Conservation (phyloP, 2,329 filamentous ascomycete species). For the Aspergillus oerlinghausenensis region DNA sequence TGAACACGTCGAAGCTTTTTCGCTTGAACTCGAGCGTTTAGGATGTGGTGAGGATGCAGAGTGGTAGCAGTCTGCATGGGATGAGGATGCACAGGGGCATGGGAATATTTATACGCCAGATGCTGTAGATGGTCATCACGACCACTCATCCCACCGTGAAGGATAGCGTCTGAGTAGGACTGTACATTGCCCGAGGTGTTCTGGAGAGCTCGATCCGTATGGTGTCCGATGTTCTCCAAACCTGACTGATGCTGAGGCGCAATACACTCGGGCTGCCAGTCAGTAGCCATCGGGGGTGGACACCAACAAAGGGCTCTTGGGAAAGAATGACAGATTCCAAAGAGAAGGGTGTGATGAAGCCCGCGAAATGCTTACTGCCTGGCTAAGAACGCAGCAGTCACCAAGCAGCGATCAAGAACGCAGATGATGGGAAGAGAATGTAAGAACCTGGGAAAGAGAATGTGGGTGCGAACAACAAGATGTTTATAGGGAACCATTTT, state of each 20-base stretch:
- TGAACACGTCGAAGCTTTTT: slow-evolving; percentile 35
- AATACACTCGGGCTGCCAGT: slow-evolving; percentile 39
- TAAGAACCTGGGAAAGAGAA: slow-evolving; percentile 41
- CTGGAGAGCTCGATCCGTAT: slow-evolving; percentile 36
- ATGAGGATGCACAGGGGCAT: slow-evolving; percentile 21
- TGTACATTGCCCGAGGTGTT: slow-evolving; percentile 43
- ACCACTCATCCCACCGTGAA: slow-evolving; percentile 23
- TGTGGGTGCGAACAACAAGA: slow-evolving; percentile 39
- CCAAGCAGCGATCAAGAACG: slow-evolving; percentile 35
- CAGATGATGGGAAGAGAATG: slow-evolving; percentile 38
- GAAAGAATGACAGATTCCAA: slow-evolving; percentile 41
- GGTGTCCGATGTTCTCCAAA: slow-evolving; percentile 32
- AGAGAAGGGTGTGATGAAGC: slow-evolving; percentile 26
- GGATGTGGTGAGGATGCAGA: slow-evolving; percentile 25
- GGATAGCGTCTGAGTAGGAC: slow-evolving; percentile 33
- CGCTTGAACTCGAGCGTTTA: slow-evolving; percentile 29
- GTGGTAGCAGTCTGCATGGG: slow-evolving; percentile 20
- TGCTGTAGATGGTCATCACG: slow-evolving; percentile 35
- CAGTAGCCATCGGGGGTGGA: slow-evolving; percentile 35
- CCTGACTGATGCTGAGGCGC: slow-evolving; percentile 34
- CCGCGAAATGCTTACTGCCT: slow-evolving; percentile 36
- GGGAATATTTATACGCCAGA: slow-evolving; percentile 34
- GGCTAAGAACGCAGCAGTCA: slow-evolving; percentile 35
- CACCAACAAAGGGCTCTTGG: slow-evolving; percentile 29
- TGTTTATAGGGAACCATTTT: slow-evolving; percentile 39